These are phyloP conservation scores for Penicillium sp. DNA, from an alignment of 2,329 filamentous ascomycete genomes.

Conservation along the genomic window DNA sequence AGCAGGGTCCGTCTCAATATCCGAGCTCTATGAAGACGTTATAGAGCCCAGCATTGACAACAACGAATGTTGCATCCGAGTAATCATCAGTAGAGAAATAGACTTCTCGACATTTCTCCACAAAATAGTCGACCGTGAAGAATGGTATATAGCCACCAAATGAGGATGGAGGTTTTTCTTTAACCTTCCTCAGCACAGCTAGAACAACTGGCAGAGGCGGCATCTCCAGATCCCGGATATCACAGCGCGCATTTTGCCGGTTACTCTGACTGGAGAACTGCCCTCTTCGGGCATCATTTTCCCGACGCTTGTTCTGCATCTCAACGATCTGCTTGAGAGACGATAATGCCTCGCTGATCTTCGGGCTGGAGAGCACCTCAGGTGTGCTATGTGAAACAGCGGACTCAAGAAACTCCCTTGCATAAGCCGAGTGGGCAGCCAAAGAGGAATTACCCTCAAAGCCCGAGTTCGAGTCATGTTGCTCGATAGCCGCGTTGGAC, in stretches of 20 bases:
- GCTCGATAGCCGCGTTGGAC: constrained; percentile 24
- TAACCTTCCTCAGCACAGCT: constrained; percentile 28
- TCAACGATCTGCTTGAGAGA: constrained; percentile 38
- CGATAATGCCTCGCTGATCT: constrained; percentile 37
- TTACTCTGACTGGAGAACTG: constrained; percentile 25
- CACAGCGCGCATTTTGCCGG: constrained; percentile 18
- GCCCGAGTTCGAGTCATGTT: constrained; percentile 24
- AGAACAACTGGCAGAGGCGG: constrained; percentile 35
- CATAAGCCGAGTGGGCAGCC: constrained; percentile 46
- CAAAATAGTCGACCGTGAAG: constrained; percentile 31
- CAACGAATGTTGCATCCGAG: constrained; percentile 37
- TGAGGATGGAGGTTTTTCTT: constrained; percentile 22
- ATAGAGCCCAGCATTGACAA: constrained; percentile 38
- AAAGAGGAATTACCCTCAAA: constrained; percentile 51
- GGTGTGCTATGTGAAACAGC: constrained; percentile 35
- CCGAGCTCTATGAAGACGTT: constrained; percentile 36
- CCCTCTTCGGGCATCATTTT: constrained; percentile 23
- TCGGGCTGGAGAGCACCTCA: constrained; percentile 33
- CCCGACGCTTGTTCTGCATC: constrained; percentile 30
- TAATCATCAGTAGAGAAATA: constrained; percentile 44
- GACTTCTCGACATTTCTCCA: constrained; percentile 39
- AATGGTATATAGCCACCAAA: constrained; percentile 32
- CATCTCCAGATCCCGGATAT: constrained; percentile 34
- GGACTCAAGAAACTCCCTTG: constrained; percentile 41
- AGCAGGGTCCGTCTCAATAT: constrained; percentile 16